Conservation (phyloP, 768 basidiomycete species). For the Paxillus rubicundulus region DNA sequence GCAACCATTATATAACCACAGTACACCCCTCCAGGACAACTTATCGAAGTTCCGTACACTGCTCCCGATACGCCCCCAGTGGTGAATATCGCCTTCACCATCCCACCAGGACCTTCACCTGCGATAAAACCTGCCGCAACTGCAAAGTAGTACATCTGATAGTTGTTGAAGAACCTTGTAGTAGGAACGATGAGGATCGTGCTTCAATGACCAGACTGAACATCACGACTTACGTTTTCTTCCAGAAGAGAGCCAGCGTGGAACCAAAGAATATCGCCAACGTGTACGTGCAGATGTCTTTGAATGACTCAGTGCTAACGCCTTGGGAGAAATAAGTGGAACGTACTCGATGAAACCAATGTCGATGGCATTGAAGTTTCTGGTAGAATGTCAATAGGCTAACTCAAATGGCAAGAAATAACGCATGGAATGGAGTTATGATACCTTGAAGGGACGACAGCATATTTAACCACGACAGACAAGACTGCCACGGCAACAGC, state of each 20-base stretch:
- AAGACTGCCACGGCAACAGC: constrained; percentile 23
- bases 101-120: constrained; percentile 39
- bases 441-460: constrained; percentile 22
- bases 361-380: constrained; percentile 29
- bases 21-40: constrained; percentile 28
- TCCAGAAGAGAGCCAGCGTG: constrained; percentile 22
- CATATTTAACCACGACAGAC: constrained; percentile 42
- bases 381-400: neutral
- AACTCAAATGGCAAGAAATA: neutral
- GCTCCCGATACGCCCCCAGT: constrained; percentile 29
- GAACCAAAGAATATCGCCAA: constrained; percentile 25
- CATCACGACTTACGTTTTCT: constrained; percentile 3
- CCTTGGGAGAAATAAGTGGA: neutral
- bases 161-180: constrained; percentile 5
- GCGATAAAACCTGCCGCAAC: constrained; percentile 40
- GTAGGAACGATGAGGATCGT: constrained; percentile 1
- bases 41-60: constrained; percentile 26
- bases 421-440: constrained; percentile 21
- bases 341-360: constrained; percentile 19
- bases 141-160: constrained; percentile 32
- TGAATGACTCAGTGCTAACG: neutral
- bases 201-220: neutral
- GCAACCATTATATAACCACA: constrained; percentile 30
- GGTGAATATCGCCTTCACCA: constrained; percentile 31
- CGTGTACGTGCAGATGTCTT: constrained; percentile 24